phyloP scores from a whole-genome alignment of 2,329 filamentous ascomycete species.

The Calycina herbarum region DNA sequence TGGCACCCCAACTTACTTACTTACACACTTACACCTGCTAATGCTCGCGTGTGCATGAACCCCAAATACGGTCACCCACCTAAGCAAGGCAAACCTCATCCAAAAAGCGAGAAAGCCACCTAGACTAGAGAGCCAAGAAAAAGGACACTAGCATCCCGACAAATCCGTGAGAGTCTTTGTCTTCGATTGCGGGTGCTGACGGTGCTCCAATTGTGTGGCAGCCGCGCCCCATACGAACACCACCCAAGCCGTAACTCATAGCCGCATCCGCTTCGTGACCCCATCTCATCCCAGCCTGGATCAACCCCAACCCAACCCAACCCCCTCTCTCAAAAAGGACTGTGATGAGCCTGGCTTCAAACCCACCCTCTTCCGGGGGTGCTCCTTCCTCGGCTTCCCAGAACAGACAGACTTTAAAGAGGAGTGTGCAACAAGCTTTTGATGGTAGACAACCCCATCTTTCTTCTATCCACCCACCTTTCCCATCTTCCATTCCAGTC shows the following conservation, averaged over 20 bases:
- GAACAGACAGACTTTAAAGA: conserved; percentile 51
- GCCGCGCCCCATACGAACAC: conserved; percentile 2
- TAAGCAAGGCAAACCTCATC: neutral
- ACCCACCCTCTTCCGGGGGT: conserved; percentile 37
- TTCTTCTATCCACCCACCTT: conserved; percentile 16
- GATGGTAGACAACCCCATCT: conserved; percentile 48
- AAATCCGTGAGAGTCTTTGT: conserved; percentile 1
- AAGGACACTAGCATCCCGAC: neutral
- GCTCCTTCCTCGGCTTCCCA: conserved; percentile 32
- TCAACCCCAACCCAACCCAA: neutral
- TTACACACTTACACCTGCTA: neutral
- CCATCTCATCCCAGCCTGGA: neutral
- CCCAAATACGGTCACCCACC: neutral
- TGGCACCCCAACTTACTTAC: neutral
- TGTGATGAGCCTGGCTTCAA: conserved; percentile 36
- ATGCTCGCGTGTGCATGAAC: conserved; percentile 1
- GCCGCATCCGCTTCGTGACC: neutral
- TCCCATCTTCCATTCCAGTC: conserved; percentile 15
- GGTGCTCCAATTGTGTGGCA: neutral
- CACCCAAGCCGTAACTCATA: neutral
- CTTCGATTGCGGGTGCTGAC: conserved; percentile 4
- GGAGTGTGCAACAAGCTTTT: conserved; percentile 60
- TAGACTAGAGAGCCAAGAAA: neutral
- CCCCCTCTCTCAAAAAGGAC: neutral
- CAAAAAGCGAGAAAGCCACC: neutral